Percentiles rank a stretch among this genome's conserved stretches.
Conservation (phyloP, 306 rosid genomes). For the Quercus suber region DNA sequence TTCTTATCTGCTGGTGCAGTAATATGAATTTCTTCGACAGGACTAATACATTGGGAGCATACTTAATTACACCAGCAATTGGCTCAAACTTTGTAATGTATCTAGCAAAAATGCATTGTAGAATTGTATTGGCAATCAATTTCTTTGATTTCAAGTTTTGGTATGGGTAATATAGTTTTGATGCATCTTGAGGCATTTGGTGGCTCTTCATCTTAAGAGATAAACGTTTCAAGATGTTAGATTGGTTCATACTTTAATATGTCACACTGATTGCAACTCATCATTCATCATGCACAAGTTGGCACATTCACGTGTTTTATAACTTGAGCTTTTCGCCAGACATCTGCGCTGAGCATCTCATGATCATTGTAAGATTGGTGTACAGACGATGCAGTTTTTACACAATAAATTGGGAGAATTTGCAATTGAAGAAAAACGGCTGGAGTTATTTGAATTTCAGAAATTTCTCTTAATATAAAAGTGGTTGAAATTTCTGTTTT, state of each 20-base stretch:
- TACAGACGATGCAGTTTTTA: not conserved
- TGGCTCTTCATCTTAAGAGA: not conserved
- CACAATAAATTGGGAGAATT: not conserved
- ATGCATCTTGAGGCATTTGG: not conserved
- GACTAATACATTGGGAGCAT: conserved; percentile 74
- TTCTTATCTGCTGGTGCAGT: conserved; percentile 10
- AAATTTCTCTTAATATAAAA: not conserved
- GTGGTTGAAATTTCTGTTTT: not conserved
- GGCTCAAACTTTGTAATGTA: conserved; percentile 93
- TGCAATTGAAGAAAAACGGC: not conserved
- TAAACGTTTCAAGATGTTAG: not conserved
- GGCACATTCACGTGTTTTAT: not conserved
- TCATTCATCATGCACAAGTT: not conserved
- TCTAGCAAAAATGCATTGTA: conserved; percentile 63
- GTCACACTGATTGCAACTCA: not conserved
- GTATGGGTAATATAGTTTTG: not conserved
- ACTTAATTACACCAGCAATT: conserved; percentile 70
- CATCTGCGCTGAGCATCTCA: not conserved
- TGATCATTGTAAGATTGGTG: not conserved
- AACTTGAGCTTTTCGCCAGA: not conserved
- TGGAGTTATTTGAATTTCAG: not conserved
- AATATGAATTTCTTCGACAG: conserved; percentile 45
- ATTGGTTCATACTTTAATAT: not conserved
- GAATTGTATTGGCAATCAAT: too few relatives aligned
- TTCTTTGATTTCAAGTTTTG: too few relatives aligned